Evolutionary conservation across 768 basidiomycete species (phyloP), one percentile per base, ranked within the genome.

Genomic region (Lentinula guzmanii): DNA sequence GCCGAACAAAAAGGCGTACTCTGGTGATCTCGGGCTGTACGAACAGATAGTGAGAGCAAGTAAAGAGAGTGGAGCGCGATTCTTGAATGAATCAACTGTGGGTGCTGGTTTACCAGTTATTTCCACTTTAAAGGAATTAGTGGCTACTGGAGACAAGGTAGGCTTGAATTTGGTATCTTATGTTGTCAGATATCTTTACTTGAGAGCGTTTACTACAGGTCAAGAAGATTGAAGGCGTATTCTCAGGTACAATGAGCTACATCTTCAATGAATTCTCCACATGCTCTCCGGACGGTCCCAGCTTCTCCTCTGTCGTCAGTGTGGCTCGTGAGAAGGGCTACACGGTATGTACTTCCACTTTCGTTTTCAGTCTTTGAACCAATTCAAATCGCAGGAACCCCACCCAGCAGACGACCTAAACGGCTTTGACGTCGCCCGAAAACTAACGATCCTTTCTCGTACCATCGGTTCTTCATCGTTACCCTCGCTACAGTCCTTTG

Each of bases 1-100:
- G 1, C 96, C 97, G 15, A 99, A 98, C 81, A 99, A 99, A 75
- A 98, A 98, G 75, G 97, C 91, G 0, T 93, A 88, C 70, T 95
- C 93, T 13, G 88, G 89, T 0, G 78, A 84, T 18, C 75, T 86
- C 33, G 67, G 65, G 18, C 76, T 97, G 41, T 98, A 90, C 70
- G 76, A 89, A 56, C 71, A 75, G 24, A 94, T 98, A 65, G 63
- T 89, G 24, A 68, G 68, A 4, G 84, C 90, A 3, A 84, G 83
- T 63, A 72, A 76, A 60, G 78, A 79, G 61, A 81, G 82, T 57
- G 83, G 86, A 3, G 83, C 87, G n/a, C 79, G 83, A 63, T 90
- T 86, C 70, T 76, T 91, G 65, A 87, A 92, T 65, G 97, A 99
- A 74, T 81, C 90, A 1, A 98, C 97, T 0, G 97, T 98, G 51